phyloP scores from a whole-genome alignment of 1,139 yeast species.

The Pichia sp. region DNA sequence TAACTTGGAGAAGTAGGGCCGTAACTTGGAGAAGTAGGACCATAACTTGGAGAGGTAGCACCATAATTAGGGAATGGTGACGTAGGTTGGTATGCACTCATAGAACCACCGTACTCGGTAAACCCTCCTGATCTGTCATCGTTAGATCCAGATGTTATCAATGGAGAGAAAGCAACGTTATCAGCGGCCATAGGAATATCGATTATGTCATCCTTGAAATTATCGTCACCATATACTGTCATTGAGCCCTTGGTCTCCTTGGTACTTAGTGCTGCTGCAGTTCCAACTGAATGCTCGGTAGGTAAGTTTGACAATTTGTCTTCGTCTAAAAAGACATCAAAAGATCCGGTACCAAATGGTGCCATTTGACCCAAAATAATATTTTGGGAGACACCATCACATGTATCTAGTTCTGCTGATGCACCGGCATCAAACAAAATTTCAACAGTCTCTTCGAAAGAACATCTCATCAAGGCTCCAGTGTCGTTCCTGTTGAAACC shows the following conservation, averaged over 20 bases:
- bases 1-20: slow-evolving; percentile 49
- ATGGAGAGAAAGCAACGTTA: slow-evolving; percentile 90
- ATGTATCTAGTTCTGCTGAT: slow-evolving; percentile 94
- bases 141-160: slow-evolving; percentile 69
- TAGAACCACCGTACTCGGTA: slow-evolving; percentile 76
- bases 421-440: slow-evolving; percentile 97
- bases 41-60: slow-evolving; percentile 57
- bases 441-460: slow-evolving; percentile 98
- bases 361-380: slow-evolving; percentile 98
- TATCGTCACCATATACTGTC: slow-evolving; percentile 83
- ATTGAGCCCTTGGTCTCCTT: slow-evolving; percentile 71
- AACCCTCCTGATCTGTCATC: slow-evolving; percentile 81
- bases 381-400: slow-evolving; percentile 97
- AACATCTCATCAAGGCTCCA: slow-evolving; percentile 98
- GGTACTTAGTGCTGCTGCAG: slow-evolving; percentile 31
- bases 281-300: slow-evolving; percentile 38
- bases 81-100: slow-evolving; percentile 52
- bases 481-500: slow-evolving; percentile 99
- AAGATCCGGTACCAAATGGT: slow-evolving; percentile 97
- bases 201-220: slow-evolving; percentile 68
- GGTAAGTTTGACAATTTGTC: slow-evolving; percentile 71
- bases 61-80: slow-evolving; percentile 56
- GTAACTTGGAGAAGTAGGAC: slow-evolving; percentile 50
- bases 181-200: slow-evolving; percentile 73
- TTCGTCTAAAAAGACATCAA: slow-evolving; percentile 94